Evolutionary conservation across 2,329 filamentous ascomycete species (phyloP), one percentile per base, ranked within the genome.

Genomic region (Curvularia sp.): DNA sequence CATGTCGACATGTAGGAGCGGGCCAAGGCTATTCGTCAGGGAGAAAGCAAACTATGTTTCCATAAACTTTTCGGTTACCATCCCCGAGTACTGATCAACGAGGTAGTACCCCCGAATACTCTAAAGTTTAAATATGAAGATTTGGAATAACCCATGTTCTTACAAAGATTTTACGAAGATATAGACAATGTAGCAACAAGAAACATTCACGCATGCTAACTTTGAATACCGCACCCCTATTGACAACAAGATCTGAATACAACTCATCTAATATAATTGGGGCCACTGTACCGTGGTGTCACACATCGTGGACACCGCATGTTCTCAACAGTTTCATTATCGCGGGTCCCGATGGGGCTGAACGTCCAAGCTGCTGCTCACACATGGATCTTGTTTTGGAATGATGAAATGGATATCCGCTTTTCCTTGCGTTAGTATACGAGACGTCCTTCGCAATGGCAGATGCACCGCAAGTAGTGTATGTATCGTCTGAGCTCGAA

Each of bases 311-410:
- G 26, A 41, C 48, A 41, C 24, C 7, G 26, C 35, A 41, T 41
- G 13, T 9, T 9, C 35, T 38, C 48, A 50, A 41, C 48, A 18
- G 22, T 18, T 50, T 49, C 6, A 41, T 50, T 41, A 18, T 50
- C 35, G 47, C n/a, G 33, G 24, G n/a, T 28, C 38, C 33, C 15
- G 35, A 41, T 24, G 15, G 10, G 8, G 22, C 4, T 41, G 10
- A 20, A 7, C 2, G 33, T 28, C 24, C 15, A 39, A 13, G 24
- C 12, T 15, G n/a, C 31, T 13, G 35, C 22, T 20, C 10, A 20
- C 10, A 15, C 18, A 35, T 10, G 31, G 46, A 48, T 33, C 18
- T 22, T 48, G 35, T 26, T 50, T 33, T 41, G 48, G 7, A 18
- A 28, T 30, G 24, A n/a, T 50, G 35, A 28, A 18, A 24, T 41